Percentiles rank a stretch among this genome's conserved stretches.
phyloP scores from a whole-genome alignment of 495 filamentous ascomycete species.

The Penicillium chermesinum region DNA sequence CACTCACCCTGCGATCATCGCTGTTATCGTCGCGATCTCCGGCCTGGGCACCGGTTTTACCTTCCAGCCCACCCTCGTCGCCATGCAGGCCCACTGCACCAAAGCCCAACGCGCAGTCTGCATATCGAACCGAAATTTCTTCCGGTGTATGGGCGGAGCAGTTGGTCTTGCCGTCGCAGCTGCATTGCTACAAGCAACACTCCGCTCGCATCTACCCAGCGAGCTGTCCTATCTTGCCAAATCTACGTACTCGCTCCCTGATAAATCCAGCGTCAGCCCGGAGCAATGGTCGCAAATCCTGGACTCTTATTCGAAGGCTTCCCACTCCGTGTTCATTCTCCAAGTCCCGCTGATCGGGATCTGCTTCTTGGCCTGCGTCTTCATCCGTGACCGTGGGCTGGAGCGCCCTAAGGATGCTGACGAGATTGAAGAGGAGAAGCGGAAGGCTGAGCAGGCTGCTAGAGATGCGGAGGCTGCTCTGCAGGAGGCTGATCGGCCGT shows the following conservation, averaged over 20 bases:
- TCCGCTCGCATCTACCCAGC: constrained; percentile 42
- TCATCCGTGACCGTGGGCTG: constrained; percentile 52
- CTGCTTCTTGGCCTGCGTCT: constrained; percentile 46
- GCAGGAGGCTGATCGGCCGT: constrained; percentile 2
- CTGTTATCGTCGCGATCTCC: constrained; percentile 46
- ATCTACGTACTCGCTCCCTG: constrained; percentile 40
- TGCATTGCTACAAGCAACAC: constrained; percentile 48
- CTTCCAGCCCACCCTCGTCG: constrained; percentile 60
- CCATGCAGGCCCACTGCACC: constrained; percentile 55
- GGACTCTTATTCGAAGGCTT: constrained; percentile 47
- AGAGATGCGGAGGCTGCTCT: constrained; percentile 16
- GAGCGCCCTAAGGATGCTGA: constrained; percentile 44
- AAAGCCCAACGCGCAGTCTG: constrained; percentile 56
- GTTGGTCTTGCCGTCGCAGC: constrained; percentile 57
- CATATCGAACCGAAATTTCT: constrained; percentile 59
- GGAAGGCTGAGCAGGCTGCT: constrained; percentile 17
- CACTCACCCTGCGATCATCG: constrained; percentile 46
- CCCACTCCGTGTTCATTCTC: constrained; percentile 48
- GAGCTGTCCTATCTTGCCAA: constrained; percentile 37
- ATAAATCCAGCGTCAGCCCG: constrained; percentile 24
- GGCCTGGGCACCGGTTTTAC: constrained; percentile 54
- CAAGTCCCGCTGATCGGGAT: constrained; percentile 52
- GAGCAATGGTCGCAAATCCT: constrained; percentile 40
- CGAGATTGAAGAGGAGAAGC: constrained; percentile 31
- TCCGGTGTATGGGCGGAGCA: constrained; percentile 55